Percentiles rank a stretch among this genome's conserved stretches.
Conservation (phyloP, 768 basidiomycete species). For the Leucocoprinus leucothites region DNA sequence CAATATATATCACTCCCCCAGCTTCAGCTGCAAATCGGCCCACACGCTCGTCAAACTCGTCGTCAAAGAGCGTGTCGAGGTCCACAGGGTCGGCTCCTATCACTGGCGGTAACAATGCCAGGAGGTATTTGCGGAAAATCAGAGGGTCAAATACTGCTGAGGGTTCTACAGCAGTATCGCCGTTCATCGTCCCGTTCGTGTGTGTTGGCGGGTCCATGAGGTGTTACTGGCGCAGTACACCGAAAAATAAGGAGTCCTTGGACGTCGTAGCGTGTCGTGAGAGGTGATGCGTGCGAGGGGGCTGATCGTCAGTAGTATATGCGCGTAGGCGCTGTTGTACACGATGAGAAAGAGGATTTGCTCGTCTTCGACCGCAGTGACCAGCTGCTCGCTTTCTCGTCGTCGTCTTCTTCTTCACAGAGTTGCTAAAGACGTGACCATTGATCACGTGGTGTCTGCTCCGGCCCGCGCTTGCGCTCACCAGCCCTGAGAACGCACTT, state of each 20-base stretch:
- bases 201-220: constrained; percentile 21
- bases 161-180: constrained; percentile 23
- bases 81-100: constrained; percentile 71
- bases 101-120: constrained; percentile 72
- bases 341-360: background rate
- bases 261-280: background rate
- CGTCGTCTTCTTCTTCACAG: too few species aligned
- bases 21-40: constrained; percentile 72
- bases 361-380: too few species aligned
- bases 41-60: constrained; percentile 73
- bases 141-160: constrained; percentile 56
- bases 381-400: too few species aligned
- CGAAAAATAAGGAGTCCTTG: background rate
- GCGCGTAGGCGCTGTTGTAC: background rate
- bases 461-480: background rate
- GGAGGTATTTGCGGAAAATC: constrained; percentile 69
- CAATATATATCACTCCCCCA: constrained; percentile 77
- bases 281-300: too few species aligned
- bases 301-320: too few species aligned
- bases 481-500: too few species aligned
- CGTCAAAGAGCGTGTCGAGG: constrained; percentile 65
- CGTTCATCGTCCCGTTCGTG: constrained; percentile 23
- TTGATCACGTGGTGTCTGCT: background rate
- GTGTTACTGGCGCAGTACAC: background rate
- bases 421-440: background rate